Base-by-base conservation (phyloP, 768 basidiomycete species). In the Lactifluus subvellereus region DNA sequence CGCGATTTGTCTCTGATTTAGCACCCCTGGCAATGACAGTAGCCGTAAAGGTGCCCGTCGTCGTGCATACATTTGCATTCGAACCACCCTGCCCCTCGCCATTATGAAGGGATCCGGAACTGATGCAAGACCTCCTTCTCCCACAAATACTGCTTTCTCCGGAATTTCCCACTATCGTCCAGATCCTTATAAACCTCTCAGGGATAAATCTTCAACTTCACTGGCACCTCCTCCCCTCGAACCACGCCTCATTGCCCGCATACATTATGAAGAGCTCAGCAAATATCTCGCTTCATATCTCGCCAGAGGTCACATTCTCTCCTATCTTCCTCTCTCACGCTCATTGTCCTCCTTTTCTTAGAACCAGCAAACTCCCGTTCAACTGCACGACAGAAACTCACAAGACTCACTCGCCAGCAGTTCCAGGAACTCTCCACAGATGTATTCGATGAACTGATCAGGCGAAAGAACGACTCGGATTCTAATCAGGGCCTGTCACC, bases 361-460 rank as follows among this genome's bases (percentile, higher is more conserved):
- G 91, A 90, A 53, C 78, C 85, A 6, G 80, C 84, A 20, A 88
- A 89, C 69, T 87, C 88, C 22, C 86, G 91, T 33, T 82, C 89
- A 14, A 84, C 82, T 59, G 89, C 91, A 13, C 78, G 91, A 50
- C 89, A 91, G 73, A 99, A 98, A 75, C 86, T 98, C 65, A 97
- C 93, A 3, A 82, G 92, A 38, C 81, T 99, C 64, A 97, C 94
- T 4, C 85, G 87, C 64, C 91, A 94, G 68, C 97, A 99, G 74
- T 98, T 98, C 69, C 93, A 97, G 68, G 97, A 99, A 72, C 80
- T 99, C 2, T 95, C 93, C 8, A 98, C 96, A 9, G 97, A 99
- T 73, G 96, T 98, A 4, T 98, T 94, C 71, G 96, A 98, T 73
- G 97, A 99, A 71, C 80, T 98, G 57, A 77, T 96, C 10, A 50